Evolutionary conservation across 2,329 filamentous ascomycete species (phyloP).

Genomic region (Colletotrichum incanum): DNA sequence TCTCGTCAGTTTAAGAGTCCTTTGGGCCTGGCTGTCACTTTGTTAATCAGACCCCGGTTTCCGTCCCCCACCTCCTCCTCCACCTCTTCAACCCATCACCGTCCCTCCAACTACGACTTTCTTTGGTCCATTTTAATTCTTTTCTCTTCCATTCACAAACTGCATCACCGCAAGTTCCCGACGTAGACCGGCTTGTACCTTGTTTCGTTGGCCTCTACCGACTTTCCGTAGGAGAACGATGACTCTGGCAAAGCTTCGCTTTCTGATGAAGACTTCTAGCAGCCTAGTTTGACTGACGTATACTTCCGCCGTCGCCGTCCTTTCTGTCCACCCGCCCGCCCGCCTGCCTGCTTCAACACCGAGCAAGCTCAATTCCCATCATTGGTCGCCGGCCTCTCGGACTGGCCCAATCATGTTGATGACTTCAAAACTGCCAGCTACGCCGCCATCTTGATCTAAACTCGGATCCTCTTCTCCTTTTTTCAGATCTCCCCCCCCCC

Average conservation of each 20-base stretch:
- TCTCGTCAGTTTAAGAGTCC: slow-evolving; percentile 42
- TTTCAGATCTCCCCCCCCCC: slow-evolving; percentile 49
- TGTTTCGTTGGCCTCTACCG: slow-evolving; percentile 47
- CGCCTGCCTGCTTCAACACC: slow-evolving; percentile 33
- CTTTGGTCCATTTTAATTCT: slow-evolving; percentile 45
- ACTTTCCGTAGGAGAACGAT: slow-evolving; percentile 55
- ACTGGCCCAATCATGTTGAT: slow-evolving; percentile 63
- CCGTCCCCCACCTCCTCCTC: slow-evolving; percentile 43
- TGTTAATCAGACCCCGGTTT: slow-evolving; percentile 45
- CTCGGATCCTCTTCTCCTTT: slow-evolving; percentile 43
- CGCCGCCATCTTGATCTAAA: slow-evolving; percentile 58
- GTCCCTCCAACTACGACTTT: slow-evolving; percentile 43
- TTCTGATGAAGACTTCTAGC: slow-evolving; percentile 55
- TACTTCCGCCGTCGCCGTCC: slow-evolving; percentile 49
- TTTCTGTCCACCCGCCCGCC: slow-evolving; percentile 46
- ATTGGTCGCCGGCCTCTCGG: slow-evolving; percentile 58
- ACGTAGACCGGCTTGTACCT: slow-evolving; percentile 55
- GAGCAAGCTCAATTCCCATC: slow-evolving; percentile 51
- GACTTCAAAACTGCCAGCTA: slow-evolving; percentile 58
- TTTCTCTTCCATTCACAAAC: slow-evolving; percentile 46
- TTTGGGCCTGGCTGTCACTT: slow-evolving; percentile 42
- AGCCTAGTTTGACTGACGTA: slow-evolving; percentile 58
- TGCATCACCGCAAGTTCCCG: slow-evolving; percentile 55
- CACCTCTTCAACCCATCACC: slow-evolving; percentile 44
- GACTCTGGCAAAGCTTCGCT: slow-evolving; percentile 56